Evolutionary conservation across 768 basidiomycete genomes (phyloP).

Genomic region (Royoungia palumana): DNA sequence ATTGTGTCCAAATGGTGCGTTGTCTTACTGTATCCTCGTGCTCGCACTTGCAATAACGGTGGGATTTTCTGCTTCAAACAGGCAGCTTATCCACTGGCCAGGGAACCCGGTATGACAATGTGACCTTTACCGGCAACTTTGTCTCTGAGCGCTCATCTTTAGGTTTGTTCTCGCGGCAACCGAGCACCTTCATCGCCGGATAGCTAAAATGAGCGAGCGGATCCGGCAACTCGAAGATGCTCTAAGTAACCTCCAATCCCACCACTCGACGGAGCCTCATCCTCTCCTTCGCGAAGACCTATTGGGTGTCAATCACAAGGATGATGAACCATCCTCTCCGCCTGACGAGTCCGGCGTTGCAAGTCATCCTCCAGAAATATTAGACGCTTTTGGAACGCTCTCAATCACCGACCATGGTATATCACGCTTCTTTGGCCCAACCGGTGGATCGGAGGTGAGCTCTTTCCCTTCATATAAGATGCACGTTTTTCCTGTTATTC

Average conservation of each 20-base stretch:
- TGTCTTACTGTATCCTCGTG: slow-evolving; percentile 22
- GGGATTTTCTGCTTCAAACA: slow-evolving; percentile 20
- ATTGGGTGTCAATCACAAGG: slow-evolving; percentile 31
- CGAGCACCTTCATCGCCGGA: slow-evolving; percentile 59
- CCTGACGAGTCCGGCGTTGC: slow-evolving; percentile 24
- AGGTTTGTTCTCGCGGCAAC: slow-evolving; percentile 63
- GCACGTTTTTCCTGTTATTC: slow-evolving; percentile 8
- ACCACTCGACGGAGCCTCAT: slow-evolving; percentile 52
- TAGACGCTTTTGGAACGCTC: slow-evolving; percentile 59
- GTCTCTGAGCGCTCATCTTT: slow-evolving; percentile 7
- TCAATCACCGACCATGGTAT: slow-evolving; percentile 58
- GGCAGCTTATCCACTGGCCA: slow-evolving; percentile 78
- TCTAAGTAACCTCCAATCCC: slow-evolving; percentile 46
- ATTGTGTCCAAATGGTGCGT: slow-evolving; percentile 67
- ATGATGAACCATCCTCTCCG: slow-evolving; percentile 20
- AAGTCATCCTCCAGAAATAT: slow-evolving; percentile 37
- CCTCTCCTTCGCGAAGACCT: slow-evolving; percentile 58
- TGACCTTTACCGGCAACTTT: slow-evolving; percentile 1
- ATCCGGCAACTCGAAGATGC: slow-evolving; percentile 64
- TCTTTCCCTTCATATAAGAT: not conserved
- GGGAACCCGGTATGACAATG: slow-evolving; percentile 55
- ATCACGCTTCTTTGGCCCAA: slow-evolving; percentile 63
- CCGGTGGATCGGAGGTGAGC: slow-evolving; percentile 65
- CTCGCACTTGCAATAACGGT: not conserved
- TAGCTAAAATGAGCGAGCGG: slow-evolving; percentile 49